phyloP scores from a whole-genome alignment of 148 eudicot genomes.

The Rheum nobile region DNA sequence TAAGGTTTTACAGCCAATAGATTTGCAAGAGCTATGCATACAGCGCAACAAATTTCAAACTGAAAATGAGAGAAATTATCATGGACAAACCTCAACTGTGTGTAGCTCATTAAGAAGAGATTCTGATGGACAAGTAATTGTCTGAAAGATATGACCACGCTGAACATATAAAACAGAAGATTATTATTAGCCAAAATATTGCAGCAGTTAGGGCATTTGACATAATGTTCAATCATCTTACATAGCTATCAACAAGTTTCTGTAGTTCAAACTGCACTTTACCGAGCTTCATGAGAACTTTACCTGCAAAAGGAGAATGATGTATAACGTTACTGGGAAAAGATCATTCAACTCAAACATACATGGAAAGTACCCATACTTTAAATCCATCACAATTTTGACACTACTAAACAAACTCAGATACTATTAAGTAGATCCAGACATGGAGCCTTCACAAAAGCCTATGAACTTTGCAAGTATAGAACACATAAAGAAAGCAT shows the following conservation, averaged over 20 bases:
- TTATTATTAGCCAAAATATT: slow-evolving; percentile 3
- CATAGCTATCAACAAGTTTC: slow-evolving; percentile 81
- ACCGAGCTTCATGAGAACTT: slow-evolving; percentile 78
- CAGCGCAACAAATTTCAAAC: neutral
- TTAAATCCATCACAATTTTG: neutral
- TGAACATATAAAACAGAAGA: slow-evolving; percentile 24
- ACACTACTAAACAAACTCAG: neutral
- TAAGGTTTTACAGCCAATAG: neutral
- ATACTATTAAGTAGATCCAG: neutral
- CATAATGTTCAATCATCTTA: slow-evolving; percentile 21
- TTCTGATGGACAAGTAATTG: slow-evolving; percentile 87
- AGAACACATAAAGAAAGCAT: neutral
- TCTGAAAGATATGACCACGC: slow-evolving; percentile 77
- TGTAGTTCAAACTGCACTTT: slow-evolving; percentile 82
- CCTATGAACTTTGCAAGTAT: neutral
- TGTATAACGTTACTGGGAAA: neutral
- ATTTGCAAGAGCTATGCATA: slow-evolving; percentile 2
- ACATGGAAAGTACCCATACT: too few species aligned
- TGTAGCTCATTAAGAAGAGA: slow-evolving; percentile 87
- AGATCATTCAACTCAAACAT: too few species aligned
- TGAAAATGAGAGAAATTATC: neutral
- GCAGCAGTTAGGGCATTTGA: neutral
- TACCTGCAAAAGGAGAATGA: slow-evolving; percentile 36
- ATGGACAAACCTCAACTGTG: slow-evolving; percentile 63
- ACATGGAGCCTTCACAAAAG: neutral